Percentiles rank a stretch among this genome's conserved stretches.
Conservation (phyloP, 2,329 filamentous ascomycete species). For the Verticillium longisporum region DNA sequence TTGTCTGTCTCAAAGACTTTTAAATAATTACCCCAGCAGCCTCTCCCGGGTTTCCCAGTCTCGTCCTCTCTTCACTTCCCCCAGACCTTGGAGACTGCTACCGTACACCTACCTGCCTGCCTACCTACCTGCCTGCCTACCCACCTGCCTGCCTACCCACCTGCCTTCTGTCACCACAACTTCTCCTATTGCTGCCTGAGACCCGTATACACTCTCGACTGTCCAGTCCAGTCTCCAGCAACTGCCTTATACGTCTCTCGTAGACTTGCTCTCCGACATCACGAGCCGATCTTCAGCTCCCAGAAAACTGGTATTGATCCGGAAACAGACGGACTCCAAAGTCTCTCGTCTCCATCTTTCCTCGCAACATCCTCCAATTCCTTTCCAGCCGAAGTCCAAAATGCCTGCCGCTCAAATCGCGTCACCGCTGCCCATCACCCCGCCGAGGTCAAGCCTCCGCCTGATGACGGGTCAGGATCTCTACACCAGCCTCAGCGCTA, state of each 20-base stretch:
- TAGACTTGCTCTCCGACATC: background rate
- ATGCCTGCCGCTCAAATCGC: slow-evolving; percentile 37
- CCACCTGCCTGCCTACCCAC: background rate
- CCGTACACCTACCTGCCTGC: background rate
- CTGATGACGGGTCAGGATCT: slow-evolving; percentile 43
- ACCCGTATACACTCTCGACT: background rate
- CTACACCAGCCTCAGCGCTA: slow-evolving; percentile 45
- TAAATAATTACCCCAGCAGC: background rate
- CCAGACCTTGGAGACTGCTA: background rate
- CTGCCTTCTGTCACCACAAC: background rate
- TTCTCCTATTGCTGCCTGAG: background rate
- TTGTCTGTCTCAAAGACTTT: background rate
- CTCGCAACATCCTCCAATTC: background rate
- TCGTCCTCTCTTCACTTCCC: background rate
- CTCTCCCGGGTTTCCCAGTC: background rate
- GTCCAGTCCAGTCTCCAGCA: background rate
- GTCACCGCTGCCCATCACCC: slow-evolving; percentile 40
- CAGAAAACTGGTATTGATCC: background rate
- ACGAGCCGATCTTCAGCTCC: background rate
- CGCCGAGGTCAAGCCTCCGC: slow-evolving; percentile 36
- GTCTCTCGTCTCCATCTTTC: background rate
- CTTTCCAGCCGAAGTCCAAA: slow-evolving; percentile 11
- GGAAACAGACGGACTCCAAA: background rate
- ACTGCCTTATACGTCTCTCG: background rate
- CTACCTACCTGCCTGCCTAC: background rate